phyloP scores from a whole-genome alignment of 768 basidiomycete species.

The Suillus lakei region DNA sequence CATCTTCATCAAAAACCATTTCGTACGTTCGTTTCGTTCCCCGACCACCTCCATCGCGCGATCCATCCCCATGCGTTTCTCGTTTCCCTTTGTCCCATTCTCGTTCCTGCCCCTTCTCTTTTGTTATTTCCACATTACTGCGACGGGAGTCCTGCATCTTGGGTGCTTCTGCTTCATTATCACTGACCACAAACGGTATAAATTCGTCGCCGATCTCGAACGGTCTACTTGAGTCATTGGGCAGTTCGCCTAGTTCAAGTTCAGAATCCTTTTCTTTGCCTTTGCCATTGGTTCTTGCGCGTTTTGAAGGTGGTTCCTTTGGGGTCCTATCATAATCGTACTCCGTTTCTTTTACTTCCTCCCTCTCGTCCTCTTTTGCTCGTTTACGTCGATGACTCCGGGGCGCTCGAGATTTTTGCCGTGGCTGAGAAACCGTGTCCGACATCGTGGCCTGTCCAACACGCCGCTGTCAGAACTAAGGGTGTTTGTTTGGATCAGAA shows the following conservation, averaged over 20 bases:
- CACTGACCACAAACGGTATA: slow-evolving; percentile 30
- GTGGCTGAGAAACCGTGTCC: not conserved
- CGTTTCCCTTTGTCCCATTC: slow-evolving; percentile 47
- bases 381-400: slow-evolving; percentile 7
- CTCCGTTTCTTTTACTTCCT: slow-evolving; percentile 7
- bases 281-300: slow-evolving; percentile 14
- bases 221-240: slow-evolving; percentile 15
- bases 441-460: not conserved
- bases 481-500: slow-evolving; percentile 32
- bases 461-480: slow-evolving; percentile 1
- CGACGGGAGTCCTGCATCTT: slow-evolving; percentile 15
- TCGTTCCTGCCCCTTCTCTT: slow-evolving; percentile 32
- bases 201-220: slow-evolving; percentile 36
- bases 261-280: slow-evolving; percentile 26
- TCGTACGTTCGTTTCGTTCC: slow-evolving; percentile 53
- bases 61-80: slow-evolving; percentile 27
- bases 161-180: slow-evolving; percentile 16
- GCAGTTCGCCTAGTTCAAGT: slow-evolving; percentile 17
- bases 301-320: slow-evolving; percentile 20
- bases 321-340: slow-evolving; percentile 15
- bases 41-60: slow-evolving; percentile 17
- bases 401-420: slow-evolving; percentile 7
- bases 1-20: slow-evolving; percentile 50
- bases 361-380: slow-evolving; percentile 5
- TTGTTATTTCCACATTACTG: slow-evolving; percentile 23